A percentile compares a stretch with the other conserved stretches of the same genome.
phyloP scores from a whole-genome alignment of 192 early-diverging fungal species.

The Dissophora globulifera region DNA sequence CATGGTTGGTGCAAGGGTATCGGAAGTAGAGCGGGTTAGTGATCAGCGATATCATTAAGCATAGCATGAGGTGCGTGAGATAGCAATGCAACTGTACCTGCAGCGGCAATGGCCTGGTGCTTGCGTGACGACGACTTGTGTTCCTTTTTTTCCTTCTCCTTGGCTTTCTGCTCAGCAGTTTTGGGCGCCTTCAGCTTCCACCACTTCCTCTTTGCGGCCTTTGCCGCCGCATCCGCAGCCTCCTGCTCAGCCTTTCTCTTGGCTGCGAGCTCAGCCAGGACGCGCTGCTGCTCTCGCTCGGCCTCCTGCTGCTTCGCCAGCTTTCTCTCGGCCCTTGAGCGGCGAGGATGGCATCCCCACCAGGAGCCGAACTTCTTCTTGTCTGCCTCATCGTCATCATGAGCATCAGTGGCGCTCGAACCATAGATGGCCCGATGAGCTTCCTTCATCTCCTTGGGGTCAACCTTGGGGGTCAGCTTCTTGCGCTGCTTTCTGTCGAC shows the following conservation, averaged over 20 bases:
- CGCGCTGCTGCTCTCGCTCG: constrained; percentile 26
- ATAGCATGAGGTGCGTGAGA: no score
- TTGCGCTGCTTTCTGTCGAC: constrained; percentile 23
- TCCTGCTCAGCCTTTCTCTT: constrained; percentile 34
- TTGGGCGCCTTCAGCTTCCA: constrained; percentile 22
- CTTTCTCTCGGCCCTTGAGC: constrained; percentile 42
- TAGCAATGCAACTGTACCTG: constrained; percentile 21
- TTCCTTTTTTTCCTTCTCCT: constrained; percentile 39
- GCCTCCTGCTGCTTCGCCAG: constrained; percentile 46
- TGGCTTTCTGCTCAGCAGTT: constrained; percentile 17
- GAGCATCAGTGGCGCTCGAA: background rate
- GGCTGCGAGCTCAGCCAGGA: constrained; percentile 32
- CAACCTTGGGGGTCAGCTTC: constrained; percentile 40
- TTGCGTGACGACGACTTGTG: constrained; percentile 28
- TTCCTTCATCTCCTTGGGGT: constrained; percentile 52
- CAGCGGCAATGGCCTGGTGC: constrained; percentile 51
- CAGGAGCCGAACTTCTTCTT: constrained; percentile 49
- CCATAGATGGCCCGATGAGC: constrained; percentile 39
- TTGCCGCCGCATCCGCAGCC: constrained; percentile 30
- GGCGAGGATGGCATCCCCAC: constrained; percentile 52
- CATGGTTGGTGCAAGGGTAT: background rate
- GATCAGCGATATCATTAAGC: no score
- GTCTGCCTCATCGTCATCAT: constrained; percentile 26
- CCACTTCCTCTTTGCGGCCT: constrained; percentile 38
- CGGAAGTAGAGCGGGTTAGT: no score